Evolutionary conservation across 2,329 filamentous ascomycete species (phyloP).

Genomic region (Cytospora mali): DNA sequence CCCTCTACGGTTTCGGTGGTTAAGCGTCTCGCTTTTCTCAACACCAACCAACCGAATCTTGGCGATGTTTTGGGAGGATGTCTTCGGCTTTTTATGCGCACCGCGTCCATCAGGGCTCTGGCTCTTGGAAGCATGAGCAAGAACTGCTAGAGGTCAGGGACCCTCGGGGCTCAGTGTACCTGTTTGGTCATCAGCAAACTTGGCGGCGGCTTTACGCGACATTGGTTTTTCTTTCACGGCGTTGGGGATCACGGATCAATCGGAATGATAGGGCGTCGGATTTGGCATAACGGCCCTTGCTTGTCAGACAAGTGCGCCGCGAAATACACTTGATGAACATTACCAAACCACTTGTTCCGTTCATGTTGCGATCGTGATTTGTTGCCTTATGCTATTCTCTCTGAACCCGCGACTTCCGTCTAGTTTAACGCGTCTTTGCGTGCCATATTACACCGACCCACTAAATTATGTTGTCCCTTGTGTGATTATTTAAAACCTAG

Average conservation of each 20-base stretch:
- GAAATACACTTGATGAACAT: constrained; percentile 32
- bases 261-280: constrained; percentile 32
- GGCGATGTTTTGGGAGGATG: constrained; percentile 16
- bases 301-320: constrained; percentile 24
- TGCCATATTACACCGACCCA: neutral
- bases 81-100: constrained; percentile 18
- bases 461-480: too few species aligned
- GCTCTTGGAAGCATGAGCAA: constrained; percentile 19
- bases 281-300: constrained; percentile 30
- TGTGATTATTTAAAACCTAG: neutral
- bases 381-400: neutral
- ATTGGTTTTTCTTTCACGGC: constrained; percentile 32
- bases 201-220: constrained; percentile 18
- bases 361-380: neutral
- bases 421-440: neutral
- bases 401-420: neutral
- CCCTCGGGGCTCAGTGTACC: constrained; percentile 18
- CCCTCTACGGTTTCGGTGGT: constrained; percentile 71
- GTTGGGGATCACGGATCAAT: constrained; percentile 32
- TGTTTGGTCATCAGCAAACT: constrained; percentile 21
- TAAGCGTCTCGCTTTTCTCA: constrained; percentile 38
- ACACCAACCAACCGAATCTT: neutral
- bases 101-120: constrained; percentile 6
- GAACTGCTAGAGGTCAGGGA: constrained; percentile 18
- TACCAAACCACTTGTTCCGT: neutral